These are phyloP conservation scores for Chrysosphaeria jannelii DNA, from an alignment of 2,329 filamentous ascomycete genomes.

Conservation along the genomic window DNA sequence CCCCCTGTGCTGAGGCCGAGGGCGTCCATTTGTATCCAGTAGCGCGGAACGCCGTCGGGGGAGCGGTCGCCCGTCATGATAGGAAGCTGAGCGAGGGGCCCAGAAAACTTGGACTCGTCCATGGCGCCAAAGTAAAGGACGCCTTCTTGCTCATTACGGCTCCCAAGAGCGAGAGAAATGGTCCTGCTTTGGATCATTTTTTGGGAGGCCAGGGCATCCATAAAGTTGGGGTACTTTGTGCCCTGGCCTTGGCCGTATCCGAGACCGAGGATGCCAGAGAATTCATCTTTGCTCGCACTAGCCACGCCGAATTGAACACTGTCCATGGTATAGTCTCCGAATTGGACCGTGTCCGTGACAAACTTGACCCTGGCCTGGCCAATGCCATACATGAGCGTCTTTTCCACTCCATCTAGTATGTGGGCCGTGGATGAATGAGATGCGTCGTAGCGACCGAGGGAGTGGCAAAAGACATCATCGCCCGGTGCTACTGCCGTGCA, in stretches of 20 bases:
- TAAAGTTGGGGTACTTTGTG: slow-evolving; percentile 18
- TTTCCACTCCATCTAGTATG: slow-evolving; percentile 7
- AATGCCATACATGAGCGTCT: slow-evolving; percentile 18
- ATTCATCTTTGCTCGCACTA: slow-evolving; percentile 16
- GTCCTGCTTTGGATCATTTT: slow-evolving; percentile 27
- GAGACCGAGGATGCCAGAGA: slow-evolving; percentile 38
- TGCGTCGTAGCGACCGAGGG: slow-evolving; percentile 15
- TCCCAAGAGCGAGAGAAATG: slow-evolving; percentile 34
- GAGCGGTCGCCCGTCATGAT: slow-evolving; percentile 24
- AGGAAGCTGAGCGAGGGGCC: slow-evolving; percentile 25
- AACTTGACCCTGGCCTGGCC: slow-evolving; percentile 20
- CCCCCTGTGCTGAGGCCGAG: not conserved
- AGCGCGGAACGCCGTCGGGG: slow-evolving; percentile 20
- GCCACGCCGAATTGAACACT: slow-evolving; percentile 36
- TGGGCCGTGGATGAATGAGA: slow-evolving; percentile 2
- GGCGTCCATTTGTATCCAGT: slow-evolving; percentile 18
- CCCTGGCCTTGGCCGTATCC: slow-evolving; percentile 27
- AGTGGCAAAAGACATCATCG: slow-evolving; percentile 1
- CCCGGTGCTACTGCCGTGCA: slow-evolving; percentile 1
- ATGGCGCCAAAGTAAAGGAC: slow-evolving; percentile 37
- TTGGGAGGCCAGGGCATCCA: slow-evolving; percentile 18
- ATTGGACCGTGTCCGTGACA: slow-evolving; percentile 14
- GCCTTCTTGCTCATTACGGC: slow-evolving; percentile 26
- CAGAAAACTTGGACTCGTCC: slow-evolving; percentile 31
- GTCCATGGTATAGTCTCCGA: slow-evolving; percentile 13